Evolutionary conservation across 441 rosid species (phyloP).

Genomic region (Cnidoscolus chayamansa): DNA sequence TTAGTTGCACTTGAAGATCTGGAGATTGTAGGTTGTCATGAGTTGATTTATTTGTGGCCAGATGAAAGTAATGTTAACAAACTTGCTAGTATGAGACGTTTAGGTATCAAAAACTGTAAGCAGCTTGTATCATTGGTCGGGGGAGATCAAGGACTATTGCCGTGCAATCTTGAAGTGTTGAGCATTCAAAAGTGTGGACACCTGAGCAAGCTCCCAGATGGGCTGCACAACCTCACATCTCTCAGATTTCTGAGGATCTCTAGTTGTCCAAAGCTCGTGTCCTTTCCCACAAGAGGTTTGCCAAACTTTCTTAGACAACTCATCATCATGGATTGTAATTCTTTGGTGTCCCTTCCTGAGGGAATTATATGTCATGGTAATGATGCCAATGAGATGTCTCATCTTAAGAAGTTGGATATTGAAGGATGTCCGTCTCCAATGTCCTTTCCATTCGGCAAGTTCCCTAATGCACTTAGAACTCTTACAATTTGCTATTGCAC

Average conservation of each 20-base stretch:
- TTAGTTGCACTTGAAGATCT: conserved; percentile 5
- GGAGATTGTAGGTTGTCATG: background rate
- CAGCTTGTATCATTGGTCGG: background rate
- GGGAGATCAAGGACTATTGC: background rate
- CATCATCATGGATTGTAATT: background rate
- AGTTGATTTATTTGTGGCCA: background rate
- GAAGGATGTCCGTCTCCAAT: background rate
- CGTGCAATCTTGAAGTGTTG: conserved; percentile 9
- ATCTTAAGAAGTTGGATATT: background rate
- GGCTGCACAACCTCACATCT: background rate
- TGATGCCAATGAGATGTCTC: background rate
- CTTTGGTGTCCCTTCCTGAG: background rate
- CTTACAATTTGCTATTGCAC: conserved; percentile 16
- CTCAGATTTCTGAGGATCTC: background rate
- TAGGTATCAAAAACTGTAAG: background rate
- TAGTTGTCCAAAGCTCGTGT: background rate
- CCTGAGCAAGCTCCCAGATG: background rate
- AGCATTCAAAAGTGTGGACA: background rate
- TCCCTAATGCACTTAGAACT: conserved; percentile 13
- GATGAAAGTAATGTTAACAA: background rate
- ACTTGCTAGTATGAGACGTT: background rate
- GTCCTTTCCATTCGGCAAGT: background rate
- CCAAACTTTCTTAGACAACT: background rate
- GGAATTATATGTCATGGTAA: background rate
- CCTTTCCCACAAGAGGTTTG: conserved; percentile 7